A percentile compares a stretch with the other conserved stretches of the same genome.
These are phyloP conservation scores for Pestalotiopsis sp. DNA, from an alignment of 2,329 filamentous ascomycete genomes.

Conservation along the genomic window DNA sequence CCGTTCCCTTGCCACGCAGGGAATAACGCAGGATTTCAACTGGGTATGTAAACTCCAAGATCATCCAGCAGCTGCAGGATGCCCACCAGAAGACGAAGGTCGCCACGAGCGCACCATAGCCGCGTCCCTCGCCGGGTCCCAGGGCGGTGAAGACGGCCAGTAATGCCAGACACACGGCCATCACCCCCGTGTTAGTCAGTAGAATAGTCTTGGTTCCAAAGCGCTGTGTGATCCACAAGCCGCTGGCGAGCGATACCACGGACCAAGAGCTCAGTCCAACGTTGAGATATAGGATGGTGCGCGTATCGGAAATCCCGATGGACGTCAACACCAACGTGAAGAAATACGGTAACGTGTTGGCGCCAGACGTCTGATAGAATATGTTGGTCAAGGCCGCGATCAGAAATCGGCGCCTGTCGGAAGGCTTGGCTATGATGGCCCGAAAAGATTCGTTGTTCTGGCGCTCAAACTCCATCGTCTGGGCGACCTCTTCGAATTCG, in stretches of 20 bases:
- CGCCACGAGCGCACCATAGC: not conserved
- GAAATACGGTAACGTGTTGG: slow-evolving; percentile 7
- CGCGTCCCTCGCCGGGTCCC: not conserved
- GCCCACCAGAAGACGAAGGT: slow-evolving; percentile 9
- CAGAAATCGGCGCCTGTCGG: not conserved
- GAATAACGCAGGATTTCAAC: slow-evolving; percentile 1
- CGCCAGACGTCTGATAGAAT: slow-evolving; percentile 9
- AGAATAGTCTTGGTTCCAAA: not conserved
- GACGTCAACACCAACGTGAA: not conserved
- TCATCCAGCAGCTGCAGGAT: slow-evolving; percentile 9
- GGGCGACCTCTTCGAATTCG: not conserved
- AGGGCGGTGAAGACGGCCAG: not conserved
- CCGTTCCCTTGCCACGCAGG: not conserved
- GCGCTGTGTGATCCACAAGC: not conserved
- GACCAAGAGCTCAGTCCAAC: not conserved
- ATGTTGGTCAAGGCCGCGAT: slow-evolving; percentile 11
- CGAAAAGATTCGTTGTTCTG: not conserved
- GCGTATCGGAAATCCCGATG: not conserved
- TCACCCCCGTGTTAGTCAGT: not conserved
- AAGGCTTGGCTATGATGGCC: not conserved
- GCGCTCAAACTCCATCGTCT: not conserved
- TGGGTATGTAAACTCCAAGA: slow-evolving; percentile 8
- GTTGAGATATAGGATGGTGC: not conserved
- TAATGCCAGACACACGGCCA: not conserved
- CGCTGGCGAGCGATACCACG: not conserved